Conservation (phyloP, 2,329 filamentous ascomycete species). For the Cladosporium sp. region DNA sequence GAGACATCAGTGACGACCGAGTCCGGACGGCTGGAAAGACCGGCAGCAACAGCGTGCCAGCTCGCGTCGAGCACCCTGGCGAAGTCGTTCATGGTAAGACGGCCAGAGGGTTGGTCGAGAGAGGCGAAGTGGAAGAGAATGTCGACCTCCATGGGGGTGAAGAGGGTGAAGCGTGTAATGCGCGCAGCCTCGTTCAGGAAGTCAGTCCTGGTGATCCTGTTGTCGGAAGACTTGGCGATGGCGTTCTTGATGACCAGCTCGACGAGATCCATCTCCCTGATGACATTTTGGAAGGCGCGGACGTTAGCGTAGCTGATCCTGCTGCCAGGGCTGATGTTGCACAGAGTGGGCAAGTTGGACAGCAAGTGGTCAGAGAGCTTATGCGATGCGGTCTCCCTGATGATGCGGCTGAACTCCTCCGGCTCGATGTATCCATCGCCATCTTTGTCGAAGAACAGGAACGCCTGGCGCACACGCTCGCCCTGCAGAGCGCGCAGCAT, state of each 20-base stretch:
- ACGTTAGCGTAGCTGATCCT: constrained; percentile 98
- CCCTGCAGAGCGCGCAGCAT: constrained; percentile 96
- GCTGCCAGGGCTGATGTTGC: constrained; percentile 87
- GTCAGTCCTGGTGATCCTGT: constrained; percentile 89
- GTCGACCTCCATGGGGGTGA: constrained; percentile 98
- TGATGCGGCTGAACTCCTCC: constrained; percentile 95
- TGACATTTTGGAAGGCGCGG: constrained; percentile 95
- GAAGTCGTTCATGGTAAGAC: constrained; percentile 80
- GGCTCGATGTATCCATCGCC: constrained; percentile 94
- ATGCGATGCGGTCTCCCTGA: constrained; percentile 86
- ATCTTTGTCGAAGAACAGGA: constrained; percentile 86
- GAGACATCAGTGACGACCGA: constrained; percentile 51
- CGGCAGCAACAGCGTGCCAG: constrained; percentile 65
- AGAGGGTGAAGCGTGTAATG: constrained; percentile 89
- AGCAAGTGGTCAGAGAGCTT: constrained; percentile 97
- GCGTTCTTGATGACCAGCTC: constrained; percentile 91
- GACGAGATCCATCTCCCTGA: constrained; percentile 95
- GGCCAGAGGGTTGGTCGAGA: constrained; percentile 82
- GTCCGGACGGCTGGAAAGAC: constrained; percentile 49
- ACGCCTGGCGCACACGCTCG: constrained; percentile 92
- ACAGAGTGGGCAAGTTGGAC: constrained; percentile 85
- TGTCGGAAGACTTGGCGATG: constrained; percentile 77
- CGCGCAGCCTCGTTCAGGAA: constrained; percentile 92
- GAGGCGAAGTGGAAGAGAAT: constrained; percentile 98
- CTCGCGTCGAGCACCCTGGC: constrained; percentile 92